phyloP scores from a whole-genome alignment of 192 early-diverging fungal genomes.

The Bifiguratus adelaidae region DNA sequence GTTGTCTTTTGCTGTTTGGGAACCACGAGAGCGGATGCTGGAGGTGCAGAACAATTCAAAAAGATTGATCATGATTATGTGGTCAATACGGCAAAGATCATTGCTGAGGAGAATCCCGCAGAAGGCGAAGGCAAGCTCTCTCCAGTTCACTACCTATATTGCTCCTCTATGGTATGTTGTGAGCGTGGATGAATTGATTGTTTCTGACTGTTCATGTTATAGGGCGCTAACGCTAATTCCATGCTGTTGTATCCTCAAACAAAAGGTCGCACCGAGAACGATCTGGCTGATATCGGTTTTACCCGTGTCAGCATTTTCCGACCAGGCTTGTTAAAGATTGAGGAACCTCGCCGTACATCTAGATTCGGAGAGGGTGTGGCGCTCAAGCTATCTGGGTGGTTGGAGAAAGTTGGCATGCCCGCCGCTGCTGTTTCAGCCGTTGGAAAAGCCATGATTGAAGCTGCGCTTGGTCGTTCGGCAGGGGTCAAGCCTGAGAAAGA shows the following conservation, averaged over 20 bases:
- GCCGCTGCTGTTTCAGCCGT: not conserved
- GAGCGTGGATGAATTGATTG: conserved; percentile 11
- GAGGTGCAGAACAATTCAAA: conserved; percentile 50
- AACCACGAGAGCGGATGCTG: conserved; percentile 56
- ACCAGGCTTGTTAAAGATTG: conserved; percentile 36
- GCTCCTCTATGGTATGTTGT: conserved; percentile 22
- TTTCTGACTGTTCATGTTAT: conserved; percentile 6
- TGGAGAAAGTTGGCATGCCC: not conserved
- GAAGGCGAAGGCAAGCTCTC: conserved; percentile 5
- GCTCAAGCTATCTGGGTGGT: not conserved
- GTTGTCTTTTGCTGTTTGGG: conserved; percentile 64
- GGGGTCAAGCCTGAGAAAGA: too few species aligned
- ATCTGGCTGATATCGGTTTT: conserved; percentile 49
- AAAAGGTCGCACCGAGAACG: conserved; percentile 73
- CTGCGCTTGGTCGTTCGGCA: too few species aligned
- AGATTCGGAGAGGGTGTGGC: not conserved
- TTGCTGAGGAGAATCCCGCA: conserved; percentile 37
- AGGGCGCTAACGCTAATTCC: conserved; percentile 45
- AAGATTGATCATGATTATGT: conserved; percentile 77
- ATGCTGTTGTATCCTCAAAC: conserved; percentile 54
- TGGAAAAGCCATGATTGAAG: not conserved
- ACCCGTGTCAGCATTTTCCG: conserved; percentile 50
- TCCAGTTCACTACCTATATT: conserved; percentile 40
- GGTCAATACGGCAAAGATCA: conserved; percentile 47
- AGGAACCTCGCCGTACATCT: conserved; percentile 19